Percentiles rank a stretch among this genome's conserved stretches.
Conservation (phyloP, 257 asterid genomes). For the Solanum raphanifolium region DNA sequence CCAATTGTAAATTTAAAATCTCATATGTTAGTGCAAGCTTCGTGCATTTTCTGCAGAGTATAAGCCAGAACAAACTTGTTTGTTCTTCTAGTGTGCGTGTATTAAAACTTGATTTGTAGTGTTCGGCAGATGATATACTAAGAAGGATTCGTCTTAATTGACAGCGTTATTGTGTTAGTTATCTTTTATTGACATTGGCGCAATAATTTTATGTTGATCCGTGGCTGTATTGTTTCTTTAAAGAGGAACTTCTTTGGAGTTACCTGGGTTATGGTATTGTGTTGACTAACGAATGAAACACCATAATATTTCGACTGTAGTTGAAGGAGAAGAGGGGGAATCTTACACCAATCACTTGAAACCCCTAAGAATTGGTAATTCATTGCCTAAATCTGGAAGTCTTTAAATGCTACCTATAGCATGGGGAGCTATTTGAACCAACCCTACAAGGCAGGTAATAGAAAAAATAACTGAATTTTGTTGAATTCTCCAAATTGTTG, state of each 20-base stretch:
- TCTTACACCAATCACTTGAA: background rate
- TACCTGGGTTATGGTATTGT: background rate
- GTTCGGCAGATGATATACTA: background rate
- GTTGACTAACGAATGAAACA: background rate
- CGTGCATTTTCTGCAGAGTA: background rate
- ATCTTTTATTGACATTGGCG: background rate
- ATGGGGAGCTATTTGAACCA: background rate
- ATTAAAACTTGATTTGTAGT: background rate
- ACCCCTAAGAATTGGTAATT: background rate
- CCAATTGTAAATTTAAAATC: background rate
- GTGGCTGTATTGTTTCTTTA: background rate
- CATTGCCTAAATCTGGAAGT: background rate
- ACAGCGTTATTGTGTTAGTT: background rate
- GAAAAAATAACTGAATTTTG: background rate
- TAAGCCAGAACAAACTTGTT: background rate
- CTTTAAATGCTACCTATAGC: background rate
- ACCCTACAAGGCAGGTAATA: background rate
- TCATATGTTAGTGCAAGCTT: background rate
- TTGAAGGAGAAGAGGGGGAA: background rate
- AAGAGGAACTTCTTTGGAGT: background rate
- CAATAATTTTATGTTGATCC: background rate
- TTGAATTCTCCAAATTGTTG: background rate
- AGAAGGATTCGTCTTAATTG: background rate
- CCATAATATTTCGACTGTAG: no score
- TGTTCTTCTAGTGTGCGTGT: background rate